phyloP scores from a whole-genome alignment of 176 grass and related monocot genomes.

The Musa troglodytarum region DNA sequence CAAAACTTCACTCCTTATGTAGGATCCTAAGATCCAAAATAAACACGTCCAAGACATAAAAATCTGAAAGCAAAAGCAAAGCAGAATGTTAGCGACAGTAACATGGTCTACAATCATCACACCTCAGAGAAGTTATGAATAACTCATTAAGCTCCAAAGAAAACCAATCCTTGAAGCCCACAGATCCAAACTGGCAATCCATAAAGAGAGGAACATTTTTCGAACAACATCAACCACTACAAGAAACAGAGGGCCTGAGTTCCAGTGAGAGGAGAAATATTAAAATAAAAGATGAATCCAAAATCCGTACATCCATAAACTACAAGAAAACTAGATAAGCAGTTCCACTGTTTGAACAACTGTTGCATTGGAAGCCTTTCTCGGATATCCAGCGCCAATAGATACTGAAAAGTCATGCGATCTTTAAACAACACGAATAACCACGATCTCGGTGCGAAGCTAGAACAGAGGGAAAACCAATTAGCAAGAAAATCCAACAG shows the following conservation, averaged over 20 bases:
- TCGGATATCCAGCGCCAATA: constrained; percentile 57
- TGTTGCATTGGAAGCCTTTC: constrained; percentile 63
- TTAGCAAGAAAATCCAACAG: constrained; percentile 41
- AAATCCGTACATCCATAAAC: constrained; percentile 28
- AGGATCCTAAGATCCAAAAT: background rate
- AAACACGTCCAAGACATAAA: background rate
- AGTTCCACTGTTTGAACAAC: constrained; percentile 52
- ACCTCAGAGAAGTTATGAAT: background rate
- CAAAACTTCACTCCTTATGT: background rate
- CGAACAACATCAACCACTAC: background rate
- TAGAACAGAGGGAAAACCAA: constrained; percentile 44
- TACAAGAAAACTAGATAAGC: constrained; percentile 40
- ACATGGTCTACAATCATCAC: background rate
- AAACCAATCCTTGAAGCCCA: background rate
- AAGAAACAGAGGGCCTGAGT: background rate
- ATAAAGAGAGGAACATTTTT: background rate
- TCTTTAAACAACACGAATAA: constrained; percentile 79
- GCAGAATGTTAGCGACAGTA: background rate
- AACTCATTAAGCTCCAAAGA: background rate
- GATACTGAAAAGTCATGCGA: constrained; percentile 72
- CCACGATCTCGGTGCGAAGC: constrained; percentile 64
- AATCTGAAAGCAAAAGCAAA: background rate
- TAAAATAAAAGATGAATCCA: background rate
- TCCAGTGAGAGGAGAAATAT: background rate
- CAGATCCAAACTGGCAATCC: background rate